These are phyloP conservation scores for Silene latifolia DNA, from an alignment of 148 eudicot species.

Conservation along the genomic window DNA sequence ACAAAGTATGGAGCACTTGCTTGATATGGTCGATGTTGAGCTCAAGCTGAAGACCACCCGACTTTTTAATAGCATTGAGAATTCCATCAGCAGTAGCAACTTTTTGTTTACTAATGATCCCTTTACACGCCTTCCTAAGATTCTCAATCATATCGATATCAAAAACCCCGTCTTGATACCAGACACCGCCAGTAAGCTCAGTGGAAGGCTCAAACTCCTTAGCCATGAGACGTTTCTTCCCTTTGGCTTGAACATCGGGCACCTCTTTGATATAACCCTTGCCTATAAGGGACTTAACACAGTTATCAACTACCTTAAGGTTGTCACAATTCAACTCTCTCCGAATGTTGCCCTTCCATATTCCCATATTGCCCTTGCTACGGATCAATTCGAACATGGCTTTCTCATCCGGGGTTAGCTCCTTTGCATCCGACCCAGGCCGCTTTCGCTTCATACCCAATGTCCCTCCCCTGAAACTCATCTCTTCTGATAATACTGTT, in stretches of 20 bases:
- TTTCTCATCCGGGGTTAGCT: constrained; percentile 30
- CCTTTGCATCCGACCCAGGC: constrained; percentile 6
- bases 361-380: constrained; percentile 53
- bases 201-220: constrained; percentile 59
- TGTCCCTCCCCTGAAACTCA: constrained; percentile 16
- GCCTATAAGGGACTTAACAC: constrained; percentile 37
- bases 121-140: constrained; percentile 28
- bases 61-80: constrained; percentile 24
- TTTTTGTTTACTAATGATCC: constrained; percentile 22
- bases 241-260: constrained; percentile 43
- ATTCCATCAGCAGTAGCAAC: constrained; percentile 48
- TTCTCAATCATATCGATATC: constrained; percentile 35
- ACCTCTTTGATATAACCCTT: constrained; percentile 56
- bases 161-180: constrained; percentile 60
- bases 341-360: constrained; percentile 48
- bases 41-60: not conserved
- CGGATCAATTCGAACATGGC: constrained; percentile 35
- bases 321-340: constrained; percentile 30
- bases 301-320: constrained; percentile 25
- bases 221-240: constrained; percentile 52
- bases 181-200: constrained; percentile 64
- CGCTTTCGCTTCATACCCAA: constrained; percentile 33
- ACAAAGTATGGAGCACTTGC: constrained; percentile 48
- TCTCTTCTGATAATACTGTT: not conserved
- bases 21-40: constrained; percentile 36